Conservation (phyloP, 805 yeast species). For the Saccharomycopsis fodiens region DNA sequence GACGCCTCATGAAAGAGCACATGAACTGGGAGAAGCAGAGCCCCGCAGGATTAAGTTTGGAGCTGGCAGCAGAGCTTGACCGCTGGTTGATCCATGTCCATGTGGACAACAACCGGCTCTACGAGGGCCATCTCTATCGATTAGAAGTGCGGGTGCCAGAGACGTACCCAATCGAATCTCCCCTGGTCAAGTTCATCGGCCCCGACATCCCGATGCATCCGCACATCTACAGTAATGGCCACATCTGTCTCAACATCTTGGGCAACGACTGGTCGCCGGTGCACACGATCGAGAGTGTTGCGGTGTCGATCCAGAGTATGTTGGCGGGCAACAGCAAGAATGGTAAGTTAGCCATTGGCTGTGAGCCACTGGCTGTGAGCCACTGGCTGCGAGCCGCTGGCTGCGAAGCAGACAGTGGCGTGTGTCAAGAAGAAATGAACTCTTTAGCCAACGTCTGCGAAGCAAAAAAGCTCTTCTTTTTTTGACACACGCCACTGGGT, state of each 20-base stretch:
- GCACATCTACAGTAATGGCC: slow-evolving; percentile 69
- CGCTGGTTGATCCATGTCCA: slow-evolving; percentile 6
- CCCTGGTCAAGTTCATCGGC: slow-evolving; percentile 46
- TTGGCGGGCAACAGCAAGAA: slow-evolving; percentile 38
- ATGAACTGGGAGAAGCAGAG: background rate
- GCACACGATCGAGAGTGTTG: slow-evolving; percentile 33
- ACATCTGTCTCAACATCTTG: slow-evolving; percentile 61
- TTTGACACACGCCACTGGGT: too few relatives aligned
- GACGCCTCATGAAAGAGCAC: slow-evolving; percentile 12
- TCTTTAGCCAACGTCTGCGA: too few relatives aligned
- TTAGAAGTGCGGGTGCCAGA: slow-evolving; percentile 36
- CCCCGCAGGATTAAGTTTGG: slow-evolving; percentile 7
- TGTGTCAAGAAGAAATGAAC: background rate
- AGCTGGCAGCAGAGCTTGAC: background rate
- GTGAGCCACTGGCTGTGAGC: background rate
- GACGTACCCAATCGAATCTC: slow-evolving; percentile 52
- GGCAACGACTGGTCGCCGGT: slow-evolving; percentile 61
- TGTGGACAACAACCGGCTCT: background rate
- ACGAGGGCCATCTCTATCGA: slow-evolving; percentile 26
- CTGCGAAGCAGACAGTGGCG: background rate
- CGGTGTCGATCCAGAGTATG: slow-evolving; percentile 60
- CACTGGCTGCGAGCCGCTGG: too few relatives aligned
- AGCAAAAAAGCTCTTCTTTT: too few relatives aligned
- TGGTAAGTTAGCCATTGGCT: slow-evolving; percentile 18
- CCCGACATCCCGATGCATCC: slow-evolving; percentile 58